Evolutionary conservation across 345 rosid genomes (phyloP).

Genomic region (Dipteronia sinensis): DNA sequence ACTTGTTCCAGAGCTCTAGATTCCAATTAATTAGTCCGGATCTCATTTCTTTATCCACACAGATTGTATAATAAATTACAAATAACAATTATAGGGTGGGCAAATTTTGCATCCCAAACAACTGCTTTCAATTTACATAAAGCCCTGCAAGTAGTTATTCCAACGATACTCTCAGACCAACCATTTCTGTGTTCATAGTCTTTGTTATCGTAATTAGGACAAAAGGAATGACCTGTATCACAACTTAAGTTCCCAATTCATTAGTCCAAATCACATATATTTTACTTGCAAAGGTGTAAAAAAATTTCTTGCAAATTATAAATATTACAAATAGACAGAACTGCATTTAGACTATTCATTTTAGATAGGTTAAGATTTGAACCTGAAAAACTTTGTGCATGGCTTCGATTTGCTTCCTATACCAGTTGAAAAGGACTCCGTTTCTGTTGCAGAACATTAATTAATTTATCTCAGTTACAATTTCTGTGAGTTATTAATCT

Average conservation of each 20-base stretch:
- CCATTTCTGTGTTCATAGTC: slow-evolving; percentile 53
- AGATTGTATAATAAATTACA: slow-evolving; percentile 18
- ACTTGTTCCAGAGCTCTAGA: slow-evolving; percentile 12
- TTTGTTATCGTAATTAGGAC: slow-evolving; percentile 53
- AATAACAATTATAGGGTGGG: slow-evolving; percentile 25
- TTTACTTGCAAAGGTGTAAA: slow-evolving; percentile 33
- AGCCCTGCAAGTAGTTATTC: slow-evolving; percentile 46
- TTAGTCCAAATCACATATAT: slow-evolving; percentile 55
- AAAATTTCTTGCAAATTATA: slow-evolving; percentile 33
- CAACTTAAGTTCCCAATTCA: slow-evolving; percentile 57
- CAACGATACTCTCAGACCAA: slow-evolving; percentile 43
- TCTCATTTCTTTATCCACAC: slow-evolving; percentile 22
- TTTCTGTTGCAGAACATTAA: slow-evolving; percentile 82
- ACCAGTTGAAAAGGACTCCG: slow-evolving; percentile 78
- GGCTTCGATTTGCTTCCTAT: slow-evolving; percentile 97
- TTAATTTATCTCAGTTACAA: slow-evolving; percentile 59
- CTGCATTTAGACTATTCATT: slow-evolving; percentile 48
- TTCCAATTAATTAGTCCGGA: slow-evolving; percentile 22
- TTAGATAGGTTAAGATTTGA: slow-evolving; percentile 71
- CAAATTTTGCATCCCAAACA: slow-evolving; percentile 37
- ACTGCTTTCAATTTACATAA: slow-evolving; percentile 48
- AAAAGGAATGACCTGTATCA: slow-evolving; percentile 61
- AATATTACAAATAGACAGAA: slow-evolving; percentile 40
- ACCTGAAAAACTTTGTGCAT: slow-evolving; percentile 99
- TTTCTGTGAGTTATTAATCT: slow-evolving; percentile 44